A percentile compares a stretch with the other conserved stretches of the same genome.
Evolutionary conservation across 768 basidiomycete species (phyloP).

Genomic region (Daedalea quercina): DNA sequence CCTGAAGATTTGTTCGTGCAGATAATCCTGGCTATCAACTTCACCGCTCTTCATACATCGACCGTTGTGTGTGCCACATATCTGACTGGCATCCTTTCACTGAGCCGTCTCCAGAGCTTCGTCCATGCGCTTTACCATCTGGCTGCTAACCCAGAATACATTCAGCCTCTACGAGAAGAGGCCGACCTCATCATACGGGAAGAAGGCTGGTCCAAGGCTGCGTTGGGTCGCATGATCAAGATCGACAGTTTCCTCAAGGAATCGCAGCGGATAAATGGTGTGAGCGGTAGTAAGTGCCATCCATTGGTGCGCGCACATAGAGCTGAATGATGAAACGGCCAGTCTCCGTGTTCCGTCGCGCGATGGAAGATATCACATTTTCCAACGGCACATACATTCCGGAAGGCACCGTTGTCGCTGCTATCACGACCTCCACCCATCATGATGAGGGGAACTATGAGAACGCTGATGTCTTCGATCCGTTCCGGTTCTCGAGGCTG

Average conservation of each 20-base stretch:
- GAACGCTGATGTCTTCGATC: slow-evolving; percentile 33
- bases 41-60: slow-evolving; percentile 29
- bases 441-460: slow-evolving; percentile 24
- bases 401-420: slow-evolving; percentile 27
- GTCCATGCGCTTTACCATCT: slow-evolving; percentile 22
- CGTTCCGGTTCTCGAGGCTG: slow-evolving; percentile 30
- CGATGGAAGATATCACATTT: slow-evolving; percentile 33
- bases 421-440: slow-evolving; percentile 26
- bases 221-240: slow-evolving; percentile 25
- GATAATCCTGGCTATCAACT: slow-evolving; percentile 23
- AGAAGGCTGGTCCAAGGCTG: slow-evolving; percentile 22
- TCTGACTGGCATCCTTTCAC: neutral
- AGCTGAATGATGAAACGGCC: neutral
- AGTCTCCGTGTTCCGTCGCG: slow-evolving; percentile 26
- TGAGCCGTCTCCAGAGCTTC: slow-evolving; percentile 13
- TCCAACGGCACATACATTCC: slow-evolving; percentile 38
- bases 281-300: slow-evolving; percentile 17
- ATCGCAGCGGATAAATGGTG: slow-evolving; percentile 18
- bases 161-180: slow-evolving; percentile 24
- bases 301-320: neutral
- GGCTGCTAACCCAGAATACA: slow-evolving; percentile 21
- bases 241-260: slow-evolving; percentile 31
- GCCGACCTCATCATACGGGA: slow-evolving; percentile 18
- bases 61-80: slow-evolving; percentile 16
- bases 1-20: slow-evolving; percentile 23